phyloP scores from a whole-genome alignment of 2,329 filamentous ascomycete genomes.

The Helotiales sp. region DNA sequence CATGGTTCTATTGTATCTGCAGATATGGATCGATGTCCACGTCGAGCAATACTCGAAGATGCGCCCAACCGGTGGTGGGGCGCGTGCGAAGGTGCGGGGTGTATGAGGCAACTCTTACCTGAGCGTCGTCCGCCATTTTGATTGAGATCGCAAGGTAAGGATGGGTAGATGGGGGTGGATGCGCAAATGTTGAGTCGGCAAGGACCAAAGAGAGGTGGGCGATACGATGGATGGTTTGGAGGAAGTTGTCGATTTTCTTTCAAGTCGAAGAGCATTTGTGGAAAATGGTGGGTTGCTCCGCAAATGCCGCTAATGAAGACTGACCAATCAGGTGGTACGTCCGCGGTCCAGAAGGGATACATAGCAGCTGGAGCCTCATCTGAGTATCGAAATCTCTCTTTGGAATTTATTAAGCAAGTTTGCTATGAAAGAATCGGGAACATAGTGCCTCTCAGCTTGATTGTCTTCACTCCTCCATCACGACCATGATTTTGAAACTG shows the following conservation, averaged over 20 bases:
- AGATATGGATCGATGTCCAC: not conserved
- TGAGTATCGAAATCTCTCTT: not conserved
- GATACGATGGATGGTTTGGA: conserved; percentile 17
- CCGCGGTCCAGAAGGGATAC: not conserved
- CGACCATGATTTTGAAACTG: conserved; percentile 11
- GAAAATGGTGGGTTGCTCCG: not conserved
- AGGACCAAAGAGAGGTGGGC: conserved; percentile 23
- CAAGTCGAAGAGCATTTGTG: not conserved
- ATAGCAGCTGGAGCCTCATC: not conserved
- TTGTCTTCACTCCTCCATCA: not conserved
- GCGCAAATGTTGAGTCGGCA: conserved; percentile 16
- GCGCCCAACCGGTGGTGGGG: conserved; percentile 33
- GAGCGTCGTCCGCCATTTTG: conserved; percentile 65
- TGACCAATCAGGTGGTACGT: not conserved
- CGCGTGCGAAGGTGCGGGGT: conserved; percentile 27
- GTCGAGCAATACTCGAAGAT: conserved; percentile 16
- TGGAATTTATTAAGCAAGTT: not conserved
- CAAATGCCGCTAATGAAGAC: not conserved
- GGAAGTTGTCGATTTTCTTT: conserved; percentile 5
- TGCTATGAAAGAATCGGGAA: not conserved
- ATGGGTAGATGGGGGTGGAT: conserved; percentile 14
- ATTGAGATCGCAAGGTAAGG: conserved; percentile 34
- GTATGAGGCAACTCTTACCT: conserved; percentile 25
- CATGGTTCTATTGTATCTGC: not conserved
- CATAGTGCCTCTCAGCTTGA: not conserved